Evolutionary conservation across 768 basidiomycete genomes (phyloP), one percentile per base, ranked within the genome.

Genomic region (Calocera viscosa): DNA sequence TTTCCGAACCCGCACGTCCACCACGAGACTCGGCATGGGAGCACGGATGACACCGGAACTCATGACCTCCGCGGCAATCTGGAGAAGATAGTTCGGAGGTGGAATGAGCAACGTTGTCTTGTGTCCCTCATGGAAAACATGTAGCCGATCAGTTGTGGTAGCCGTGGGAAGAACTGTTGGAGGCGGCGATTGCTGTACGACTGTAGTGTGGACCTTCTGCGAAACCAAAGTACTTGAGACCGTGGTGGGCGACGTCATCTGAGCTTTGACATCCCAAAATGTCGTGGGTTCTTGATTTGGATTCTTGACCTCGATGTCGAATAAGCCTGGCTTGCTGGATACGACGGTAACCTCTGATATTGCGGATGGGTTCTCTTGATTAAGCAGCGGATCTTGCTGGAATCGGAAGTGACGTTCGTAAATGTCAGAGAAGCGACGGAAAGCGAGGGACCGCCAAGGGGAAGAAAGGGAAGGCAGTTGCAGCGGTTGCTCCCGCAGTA

Each of bases 11-110:
- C 82, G 82, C 64, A 96, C 88, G 66, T 95, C 91, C 2, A 96
- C 93, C 1, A 96, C 87, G 64, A 93, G 81, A 74, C 91, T 91
- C n/a, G 93, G 93, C 90, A 93, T 93, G 16, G 94, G 93, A 2
- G 90, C 89, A 68, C 84, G 82, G 70, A 92, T 74, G 17, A 84
- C 84, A 3, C 89, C 86, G 14, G 82, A 80, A 32, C 76, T 78
- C 19, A 83, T 73, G 12, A 82, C 76, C 66, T 87, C 86, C 1
- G 81, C 83, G n/a, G 83, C 85, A 10, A 90, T 77, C 1, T 85
- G 84, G 39, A 84, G 74, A 38, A 88, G 76, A 88, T 89, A 92
- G 22, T 80, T 80, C 0, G 90, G 89, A 24, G 86, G 79, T 1
- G 87, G 84, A n/a, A 87, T 73, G 22, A 85, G 77, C 16, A 94